phyloP scores from a whole-genome alignment of 2,329 filamentous ascomycete genomes.

The Fusarium floridanum region DNA sequence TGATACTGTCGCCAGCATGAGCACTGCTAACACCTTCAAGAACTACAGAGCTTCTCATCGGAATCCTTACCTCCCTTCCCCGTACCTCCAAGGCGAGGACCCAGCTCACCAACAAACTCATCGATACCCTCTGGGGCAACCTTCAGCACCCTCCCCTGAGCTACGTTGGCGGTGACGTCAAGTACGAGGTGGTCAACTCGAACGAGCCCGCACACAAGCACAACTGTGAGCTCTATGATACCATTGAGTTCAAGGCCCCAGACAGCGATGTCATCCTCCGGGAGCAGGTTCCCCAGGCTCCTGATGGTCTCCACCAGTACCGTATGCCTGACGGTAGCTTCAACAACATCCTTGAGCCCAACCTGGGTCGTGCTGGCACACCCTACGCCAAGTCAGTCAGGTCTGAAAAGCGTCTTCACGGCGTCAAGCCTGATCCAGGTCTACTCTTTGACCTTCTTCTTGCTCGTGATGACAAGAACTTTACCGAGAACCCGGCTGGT shows the following conservation, averaged over 20 bases:
- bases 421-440: slow-evolving; percentile 73
- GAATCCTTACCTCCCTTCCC: slow-evolving; percentile 55
- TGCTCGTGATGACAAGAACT: slow-evolving; percentile 64
- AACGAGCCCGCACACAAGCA: slow-evolving; percentile 51
- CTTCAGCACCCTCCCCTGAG: slow-evolving; percentile 66
- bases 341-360: slow-evolving; percentile 72
- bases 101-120: slow-evolving; percentile 62
- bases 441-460: slow-evolving; percentile 77
- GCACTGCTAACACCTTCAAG: slow-evolving; percentile 42
- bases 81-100: slow-evolving; percentile 50
- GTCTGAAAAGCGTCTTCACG: slow-evolving; percentile 67
- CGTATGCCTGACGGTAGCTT: slow-evolving; percentile 55
- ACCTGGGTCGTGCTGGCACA: slow-evolving; percentile 74
- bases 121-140: slow-evolving; percentile 66
- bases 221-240: slow-evolving; percentile 49
- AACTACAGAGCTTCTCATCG: slow-evolving; percentile 56
- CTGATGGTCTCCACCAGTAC: slow-evolving; percentile 53
- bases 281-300: slow-evolving; percentile 52
- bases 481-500: slow-evolving; percentile 75
- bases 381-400: slow-evolving; percentile 77
- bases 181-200: slow-evolving; percentile 52
- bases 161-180: slow-evolving; percentile 57
- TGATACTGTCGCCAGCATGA: background rate
- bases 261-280: slow-evolving; percentile 53
- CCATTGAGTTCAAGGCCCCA: slow-evolving; percentile 57